Evolutionary conservation across 441 rosid genomes (phyloP).

Genomic region (Daphne laureola): DNA sequence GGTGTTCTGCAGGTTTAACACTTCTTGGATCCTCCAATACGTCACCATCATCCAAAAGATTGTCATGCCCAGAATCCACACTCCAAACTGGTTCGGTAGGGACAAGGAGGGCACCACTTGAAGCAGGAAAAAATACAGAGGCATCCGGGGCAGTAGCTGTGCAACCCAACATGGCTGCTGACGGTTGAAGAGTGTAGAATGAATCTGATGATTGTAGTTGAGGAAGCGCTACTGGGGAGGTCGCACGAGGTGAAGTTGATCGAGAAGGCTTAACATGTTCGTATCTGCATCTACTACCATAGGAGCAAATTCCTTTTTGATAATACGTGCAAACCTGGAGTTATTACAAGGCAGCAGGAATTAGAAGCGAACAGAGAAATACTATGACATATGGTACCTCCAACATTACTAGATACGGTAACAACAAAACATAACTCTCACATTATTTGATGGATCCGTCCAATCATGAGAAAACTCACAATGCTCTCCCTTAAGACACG

Average conservation of each 20-base stretch:
- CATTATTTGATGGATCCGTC: slow-evolving; percentile 53
- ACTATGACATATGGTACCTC: neutral
- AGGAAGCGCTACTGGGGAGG: slow-evolving; percentile 30
- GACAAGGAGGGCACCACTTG: slow-evolving; percentile 26
- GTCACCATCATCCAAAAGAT: slow-evolving; percentile 24
- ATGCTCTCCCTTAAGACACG: slow-evolving; percentile 65
- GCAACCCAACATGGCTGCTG: slow-evolving; percentile 19
- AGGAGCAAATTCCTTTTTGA: slow-evolving; percentile 69
- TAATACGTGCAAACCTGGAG: slow-evolving; percentile 73
- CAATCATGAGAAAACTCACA: slow-evolving; percentile 63
- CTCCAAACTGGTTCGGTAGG: slow-evolving; percentile 32
- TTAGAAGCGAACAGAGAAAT: neutral
- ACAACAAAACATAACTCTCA: slow-evolving; percentile 14
- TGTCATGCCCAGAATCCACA: slow-evolving; percentile 25
- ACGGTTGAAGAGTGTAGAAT: slow-evolving; percentile 15
- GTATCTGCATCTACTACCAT: slow-evolving; percentile 74
- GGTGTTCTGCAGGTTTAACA: slow-evolving; percentile 41
- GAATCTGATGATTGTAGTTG: slow-evolving; percentile 24
- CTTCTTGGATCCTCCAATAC: slow-evolving; percentile 25
- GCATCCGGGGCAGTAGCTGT: slow-evolving; percentile 15
- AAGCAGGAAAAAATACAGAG: slow-evolving; percentile 30
- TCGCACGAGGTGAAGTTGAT: slow-evolving; percentile 33
- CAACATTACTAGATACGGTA: neutral
- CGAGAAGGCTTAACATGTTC: slow-evolving; percentile 61
- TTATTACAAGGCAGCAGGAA: slow-evolving; percentile 7